Conservation (phyloP, 2,329 filamentous ascomycete genomes). For the Fusarium oxysporum region DNA sequence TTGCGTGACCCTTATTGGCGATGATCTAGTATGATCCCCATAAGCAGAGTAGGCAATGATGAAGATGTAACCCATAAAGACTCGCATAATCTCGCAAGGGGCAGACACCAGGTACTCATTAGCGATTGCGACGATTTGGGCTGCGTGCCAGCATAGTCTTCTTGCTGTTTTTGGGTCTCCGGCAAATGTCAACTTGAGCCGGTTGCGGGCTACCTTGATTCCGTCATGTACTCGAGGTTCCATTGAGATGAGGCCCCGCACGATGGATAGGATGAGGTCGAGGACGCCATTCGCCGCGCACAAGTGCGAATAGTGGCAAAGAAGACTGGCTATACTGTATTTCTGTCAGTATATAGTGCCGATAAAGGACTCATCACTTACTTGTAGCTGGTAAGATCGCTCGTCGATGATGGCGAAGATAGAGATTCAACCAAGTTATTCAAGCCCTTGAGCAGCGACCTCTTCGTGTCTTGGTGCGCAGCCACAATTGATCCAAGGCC, state of each 20-base stretch:
- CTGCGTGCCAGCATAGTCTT: background rate
- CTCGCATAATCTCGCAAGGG: background rate
- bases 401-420: background rate
- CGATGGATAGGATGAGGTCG: background rate
- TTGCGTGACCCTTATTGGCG: background rate
- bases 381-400: conserved; percentile 6
- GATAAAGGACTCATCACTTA: rapidly evolving
- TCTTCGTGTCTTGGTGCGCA: background rate
- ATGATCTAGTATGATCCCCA: background rate
- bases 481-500: background rate
- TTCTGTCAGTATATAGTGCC: rapidly evolving
- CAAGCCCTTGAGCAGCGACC: background rate
- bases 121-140: background rate
- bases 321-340: background rate
- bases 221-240: background rate
- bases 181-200: background rate
- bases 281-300: background rate
- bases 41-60: background rate
- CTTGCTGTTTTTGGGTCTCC: background rate
- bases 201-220: background rate
- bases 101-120: conserved; percentile 3
- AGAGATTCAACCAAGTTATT: background rate
- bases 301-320: conserved; percentile 4
- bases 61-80: conserved; percentile 5
- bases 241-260: background rate